These are phyloP conservation scores for Coniochaeta sp. DNA, from an alignment of 2,329 filamentous ascomycete genomes.

Conservation along the genomic window DNA sequence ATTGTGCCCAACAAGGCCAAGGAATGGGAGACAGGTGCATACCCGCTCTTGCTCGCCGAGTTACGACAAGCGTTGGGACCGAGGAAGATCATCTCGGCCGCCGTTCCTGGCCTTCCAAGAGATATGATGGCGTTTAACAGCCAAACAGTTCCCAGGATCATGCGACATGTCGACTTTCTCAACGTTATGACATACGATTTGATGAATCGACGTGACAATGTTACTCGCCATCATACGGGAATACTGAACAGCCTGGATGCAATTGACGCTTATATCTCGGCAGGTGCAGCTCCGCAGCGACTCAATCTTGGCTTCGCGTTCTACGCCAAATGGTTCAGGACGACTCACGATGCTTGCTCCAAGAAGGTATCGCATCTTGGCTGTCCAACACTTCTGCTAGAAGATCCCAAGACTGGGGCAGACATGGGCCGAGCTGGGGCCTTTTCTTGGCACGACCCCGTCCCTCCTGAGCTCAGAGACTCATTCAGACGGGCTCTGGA, in stretches of 20 bases:
- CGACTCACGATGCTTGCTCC: constrained; percentile 32
- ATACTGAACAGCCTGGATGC: constrained; percentile 44
- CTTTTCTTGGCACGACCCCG: constrained; percentile 52
- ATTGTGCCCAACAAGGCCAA: constrained; percentile 50
- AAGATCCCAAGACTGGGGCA: constrained; percentile 49
- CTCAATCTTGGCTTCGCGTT: constrained; percentile 62
- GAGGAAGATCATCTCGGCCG: constrained; percentile 55
- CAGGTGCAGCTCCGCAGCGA: constrained; percentile 45
- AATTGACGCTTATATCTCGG: constrained; percentile 50
- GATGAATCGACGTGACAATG: constrained; percentile 62
- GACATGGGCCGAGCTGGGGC: constrained; percentile 45
- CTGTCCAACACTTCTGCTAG: constrained; percentile 51
- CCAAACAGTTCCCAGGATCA: constrained; percentile 49
- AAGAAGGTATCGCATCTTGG: constrained; percentile 43
- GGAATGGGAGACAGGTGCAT: constrained; percentile 51
- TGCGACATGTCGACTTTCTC: constrained; percentile 54
- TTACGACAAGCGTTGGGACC: constrained; percentile 50
- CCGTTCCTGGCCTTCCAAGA: constrained; percentile 51
- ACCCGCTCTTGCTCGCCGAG: constrained; percentile 50
- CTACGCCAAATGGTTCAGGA: constrained; percentile 62
- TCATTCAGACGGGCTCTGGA: constrained; percentile 51
- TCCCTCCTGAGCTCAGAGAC: constrained; percentile 41
- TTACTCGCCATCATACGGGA: constrained; percentile 58
- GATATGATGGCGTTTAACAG: constrained; percentile 64
- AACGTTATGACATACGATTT: constrained; percentile 69